Evolutionary conservation across 2,329 filamentous ascomycete species (phyloP), one percentile per base, ranked within the genome.

Genomic region (Akanthomyces muscarius): DNA sequence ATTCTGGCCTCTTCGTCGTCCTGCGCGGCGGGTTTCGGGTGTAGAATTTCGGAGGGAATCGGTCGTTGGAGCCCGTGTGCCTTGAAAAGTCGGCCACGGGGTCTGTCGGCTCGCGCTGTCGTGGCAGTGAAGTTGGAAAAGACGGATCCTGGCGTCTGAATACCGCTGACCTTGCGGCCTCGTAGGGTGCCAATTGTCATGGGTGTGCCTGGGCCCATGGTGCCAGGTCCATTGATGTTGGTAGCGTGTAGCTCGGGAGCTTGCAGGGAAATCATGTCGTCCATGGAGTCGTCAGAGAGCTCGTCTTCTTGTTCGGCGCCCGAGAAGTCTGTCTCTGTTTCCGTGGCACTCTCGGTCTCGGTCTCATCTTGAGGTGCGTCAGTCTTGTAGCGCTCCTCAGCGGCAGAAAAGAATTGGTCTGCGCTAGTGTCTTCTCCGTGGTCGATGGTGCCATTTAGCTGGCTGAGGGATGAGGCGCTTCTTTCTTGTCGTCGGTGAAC

Each of bases 381-480:
- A 16, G 85, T 85, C 69, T 80, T 85, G 65, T 84, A 77, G 25
- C 87, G 84, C 66, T 96, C 92, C 72, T 97, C 94, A 2, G 91
- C 89, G 1, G 94, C 94, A 6, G 94, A 97, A 75, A 86, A 97
- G 77, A 97, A 97, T 68, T 92, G 89, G 71, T 98, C 94, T 63
- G 90, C 96, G 6, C 90, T 88, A 1, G 90, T 92, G 69, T 96
- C 92, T 63, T 96, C 91, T 36, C 90, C 89, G 55, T 85, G 83
- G 55, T 86, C 84, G 8, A 74, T 70, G 0, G 85, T 81, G 51
- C 86, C 87, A 68, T 88, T 86, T 36, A 89, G 77, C 41, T 69
- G 68, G 7, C 80, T 74, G 51, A 82, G 82, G 21, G 81, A 80
- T 21, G 78, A 76, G 33, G 76, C 76, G 63, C 78, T 78, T 66